These are phyloP conservation scores for Epichloe brachyelytri DNA, from an alignment of 2,329 filamentous ascomycete genomes.

Conservation along the genomic window DNA sequence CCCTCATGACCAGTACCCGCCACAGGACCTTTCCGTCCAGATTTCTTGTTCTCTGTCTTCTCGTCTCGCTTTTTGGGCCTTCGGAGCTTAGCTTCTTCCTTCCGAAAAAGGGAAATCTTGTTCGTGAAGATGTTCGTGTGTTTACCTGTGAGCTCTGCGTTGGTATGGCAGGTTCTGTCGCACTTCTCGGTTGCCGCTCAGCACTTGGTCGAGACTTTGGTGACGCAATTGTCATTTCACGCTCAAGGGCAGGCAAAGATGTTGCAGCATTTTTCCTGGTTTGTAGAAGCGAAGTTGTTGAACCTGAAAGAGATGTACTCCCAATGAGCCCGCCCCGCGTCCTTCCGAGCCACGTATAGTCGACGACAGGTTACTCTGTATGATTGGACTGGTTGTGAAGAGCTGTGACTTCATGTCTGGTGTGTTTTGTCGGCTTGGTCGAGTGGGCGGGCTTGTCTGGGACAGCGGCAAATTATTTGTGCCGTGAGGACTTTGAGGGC, in stretches of 20 bases:
- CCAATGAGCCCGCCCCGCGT: conserved; percentile 27
- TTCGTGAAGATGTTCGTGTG: conserved; percentile 38
- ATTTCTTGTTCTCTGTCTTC: conserved; percentile 18
- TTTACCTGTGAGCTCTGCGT: conserved; percentile 41
- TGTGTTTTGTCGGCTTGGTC: conserved; percentile 58
- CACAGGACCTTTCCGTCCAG: conserved; percentile 59
- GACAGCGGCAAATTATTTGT: conserved; percentile 13
- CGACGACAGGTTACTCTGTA: conserved; percentile 42
- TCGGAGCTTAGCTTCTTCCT: conserved; percentile 53
- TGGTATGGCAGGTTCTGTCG: conserved; percentile 10
- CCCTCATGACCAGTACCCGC: conserved; percentile 93
- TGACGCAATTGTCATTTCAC: conserved; percentile 7
- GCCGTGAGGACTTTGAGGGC: conserved; percentile 24
- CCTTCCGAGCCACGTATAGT: conserved; percentile 27
- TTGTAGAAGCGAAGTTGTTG: conserved; percentile 20
- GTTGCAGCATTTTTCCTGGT: conserved; percentile 18
- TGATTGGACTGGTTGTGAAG: conserved; percentile 37
- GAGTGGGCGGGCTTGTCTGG: conserved; percentile 33
- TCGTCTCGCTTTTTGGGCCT: conserved; percentile 37
- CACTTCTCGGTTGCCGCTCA: conserved; percentile 11
- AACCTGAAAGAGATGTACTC: conserved; percentile 22
- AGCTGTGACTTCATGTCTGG: conserved; percentile 46
- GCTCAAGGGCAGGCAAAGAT: conserved; percentile 14
- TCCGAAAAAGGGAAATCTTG: conserved; percentile 67
- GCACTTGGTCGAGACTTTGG: conserved; percentile 6